Base-by-base conservation (phyloP, 108 stramenopile species). In the Nitzschia putrida region DNA sequence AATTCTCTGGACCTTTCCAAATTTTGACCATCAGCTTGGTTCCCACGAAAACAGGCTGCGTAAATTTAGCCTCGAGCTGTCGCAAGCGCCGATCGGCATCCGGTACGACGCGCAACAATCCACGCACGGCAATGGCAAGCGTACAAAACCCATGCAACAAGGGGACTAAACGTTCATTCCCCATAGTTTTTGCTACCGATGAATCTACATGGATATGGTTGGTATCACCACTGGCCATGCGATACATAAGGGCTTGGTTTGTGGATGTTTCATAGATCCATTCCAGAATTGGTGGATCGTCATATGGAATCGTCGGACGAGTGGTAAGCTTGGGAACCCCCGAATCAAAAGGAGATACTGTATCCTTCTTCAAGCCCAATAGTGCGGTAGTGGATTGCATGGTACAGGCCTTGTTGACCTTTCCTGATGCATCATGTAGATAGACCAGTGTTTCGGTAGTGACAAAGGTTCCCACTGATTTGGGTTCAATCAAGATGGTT, bases 111-210 rank as follows among this genome's bases (percentile, higher is more conserved):
- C 51, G 25, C 42, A 91, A n/a, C 44, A 92, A 80, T 0, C 73
- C 87, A 38, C 89, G 86, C 18, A 83, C 54, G 7, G 87, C 83
- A 67, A 88, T 73, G 6, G 88, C 96, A 40, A 95, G 66, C 2
- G 90, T 90, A 54, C 90, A 92, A 44, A 97, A 76, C 0, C 96
- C 96, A 64, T 97, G 95, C 16, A 97, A 74, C 8, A 97, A 74
- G 21, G 94, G 89, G 13, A 65, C 69, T n/a, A 78, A 71, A 14
- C 71, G 77, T 0, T 80, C 63, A 38, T 14, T 54, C 44, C 67
- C 83, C 18, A 69, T 57, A 54, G 53, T 61, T 25, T 61, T 53
- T 13, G 79, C 47, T 8, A 85, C 78, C 1, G 74, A 57, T 24
- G 65, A 18, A 49, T 58, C 73, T 6, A 91, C 91, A 64, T 97